Percentiles rank a stretch among this genome's conserved stretches.
Evolutionary conservation across 2,329 filamentous ascomycete species (phyloP).

Genomic region (Trichoderma aggressivum): DNA sequence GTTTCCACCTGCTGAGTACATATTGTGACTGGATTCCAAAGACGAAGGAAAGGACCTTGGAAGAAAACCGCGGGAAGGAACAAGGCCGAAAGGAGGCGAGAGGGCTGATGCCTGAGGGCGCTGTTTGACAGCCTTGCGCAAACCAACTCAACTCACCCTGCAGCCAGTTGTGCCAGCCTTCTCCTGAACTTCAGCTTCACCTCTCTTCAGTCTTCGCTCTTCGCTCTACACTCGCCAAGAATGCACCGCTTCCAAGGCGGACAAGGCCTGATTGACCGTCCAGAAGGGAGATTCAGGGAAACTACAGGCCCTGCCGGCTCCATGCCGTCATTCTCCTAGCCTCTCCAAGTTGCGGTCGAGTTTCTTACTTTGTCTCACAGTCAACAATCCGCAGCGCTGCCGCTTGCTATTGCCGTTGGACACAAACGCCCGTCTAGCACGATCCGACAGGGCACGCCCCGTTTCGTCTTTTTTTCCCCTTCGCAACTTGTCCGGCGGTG

Average conservation of each 20-base stretch:
- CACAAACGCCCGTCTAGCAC: not conserved
- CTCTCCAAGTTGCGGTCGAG: not conserved
- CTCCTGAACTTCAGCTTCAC: not conserved
- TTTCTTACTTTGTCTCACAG: conserved; percentile 11
- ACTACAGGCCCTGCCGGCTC: not conserved
- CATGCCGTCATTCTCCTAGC: not conserved
- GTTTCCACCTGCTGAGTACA: not conserved
- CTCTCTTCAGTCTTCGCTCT: not conserved
- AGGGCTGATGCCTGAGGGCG: not conserved
- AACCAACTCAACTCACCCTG: not conserved
- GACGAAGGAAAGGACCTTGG: not conserved
- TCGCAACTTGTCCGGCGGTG: not conserved
- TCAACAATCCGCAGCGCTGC: not conserved
- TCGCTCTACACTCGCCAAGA: not conserved
- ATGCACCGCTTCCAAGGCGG: not conserved
- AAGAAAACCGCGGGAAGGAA: not conserved
- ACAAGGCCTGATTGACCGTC: not conserved
- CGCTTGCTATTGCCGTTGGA: not conserved
- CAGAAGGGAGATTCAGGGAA: not conserved
- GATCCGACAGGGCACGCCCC: not conserved
- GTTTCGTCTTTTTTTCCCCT: not conserved
- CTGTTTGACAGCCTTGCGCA: conserved; percentile 5
- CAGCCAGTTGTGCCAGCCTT: not conserved
- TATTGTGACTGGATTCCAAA: not conserved
- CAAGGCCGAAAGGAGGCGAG: not conserved